Evolutionary conservation across 2,329 filamentous ascomycete genomes (phyloP).

Genomic region (Penicillium sp.): DNA sequence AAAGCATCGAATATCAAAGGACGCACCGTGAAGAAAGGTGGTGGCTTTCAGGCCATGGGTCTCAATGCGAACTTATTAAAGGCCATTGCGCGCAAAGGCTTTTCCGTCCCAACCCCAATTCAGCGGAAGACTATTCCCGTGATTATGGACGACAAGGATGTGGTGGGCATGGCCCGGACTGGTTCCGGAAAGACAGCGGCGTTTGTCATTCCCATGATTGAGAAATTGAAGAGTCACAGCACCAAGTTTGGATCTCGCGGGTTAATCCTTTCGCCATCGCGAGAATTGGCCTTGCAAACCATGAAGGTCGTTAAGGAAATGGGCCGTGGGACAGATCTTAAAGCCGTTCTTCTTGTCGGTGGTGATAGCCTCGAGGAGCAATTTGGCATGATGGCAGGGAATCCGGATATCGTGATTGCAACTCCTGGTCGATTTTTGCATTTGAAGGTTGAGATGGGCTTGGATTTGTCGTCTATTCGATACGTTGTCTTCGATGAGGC

Average conservation of each 20-base stretch:
- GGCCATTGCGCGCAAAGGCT: slow-evolving; percentile 88
- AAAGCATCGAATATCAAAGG: slow-evolving; percentile 78
- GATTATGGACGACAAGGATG: slow-evolving; percentile 81
- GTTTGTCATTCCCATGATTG: slow-evolving; percentile 97
- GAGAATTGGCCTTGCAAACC: slow-evolving; percentile 91
- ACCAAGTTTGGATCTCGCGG: slow-evolving; percentile 78
- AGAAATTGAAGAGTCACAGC: slow-evolving; percentile 83
- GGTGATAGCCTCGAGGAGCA: slow-evolving; percentile 95
- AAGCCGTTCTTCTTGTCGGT: slow-evolving; percentile 83
- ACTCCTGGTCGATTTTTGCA: slow-evolving; percentile 95
- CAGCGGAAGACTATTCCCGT: slow-evolving; percentile 94
- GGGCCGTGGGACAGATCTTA: slow-evolving; percentile 80
- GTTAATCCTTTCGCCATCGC: slow-evolving; percentile 82
- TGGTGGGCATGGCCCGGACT: slow-evolving; percentile 99
- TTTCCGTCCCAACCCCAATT: slow-evolving; percentile 92
- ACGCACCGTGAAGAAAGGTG: slow-evolving; percentile 84
- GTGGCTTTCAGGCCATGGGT: slow-evolving; percentile 93
- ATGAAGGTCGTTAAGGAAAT: slow-evolving; percentile 95
- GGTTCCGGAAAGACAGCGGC: slow-evolving; percentile 97
- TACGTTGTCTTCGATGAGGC: slow-evolving; percentile 98
- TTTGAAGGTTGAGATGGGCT: slow-evolving; percentile 90
- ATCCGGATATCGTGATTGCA: slow-evolving; percentile 95
- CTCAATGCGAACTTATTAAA: slow-evolving; percentile 78
- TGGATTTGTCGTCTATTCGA: slow-evolving; percentile 82
- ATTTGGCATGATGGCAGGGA: slow-evolving; percentile 84